Evolutionary conservation across 2,329 filamentous ascomycete genomes (phyloP).

Genomic region (Venturia asperata): DNA sequence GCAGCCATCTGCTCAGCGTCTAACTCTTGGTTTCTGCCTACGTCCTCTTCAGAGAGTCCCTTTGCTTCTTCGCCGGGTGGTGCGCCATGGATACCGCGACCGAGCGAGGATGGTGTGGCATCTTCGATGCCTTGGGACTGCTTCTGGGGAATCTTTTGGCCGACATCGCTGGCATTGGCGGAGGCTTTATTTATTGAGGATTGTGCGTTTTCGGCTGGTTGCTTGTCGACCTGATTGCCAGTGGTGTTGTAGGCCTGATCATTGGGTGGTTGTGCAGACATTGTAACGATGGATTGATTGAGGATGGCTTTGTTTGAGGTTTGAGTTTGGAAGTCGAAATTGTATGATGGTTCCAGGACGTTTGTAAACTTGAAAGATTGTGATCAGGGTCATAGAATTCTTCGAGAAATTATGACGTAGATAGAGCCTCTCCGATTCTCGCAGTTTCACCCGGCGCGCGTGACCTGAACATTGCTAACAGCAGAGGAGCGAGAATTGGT

Average conservation of each 20-base stretch:
- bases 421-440: background rate
- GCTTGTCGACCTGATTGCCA: conserved; percentile 40
- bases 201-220: conserved; percentile 34
- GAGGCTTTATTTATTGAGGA: conserved; percentile 28
- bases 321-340: background rate
- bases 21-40: conserved; percentile 40
- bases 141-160: conserved; percentile 34
- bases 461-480: background rate
- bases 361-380: conserved; percentile 7
- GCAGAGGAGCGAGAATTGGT: background rate
- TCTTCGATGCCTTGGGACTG: conserved; percentile 31
- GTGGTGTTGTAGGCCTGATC: conserved; percentile 41
- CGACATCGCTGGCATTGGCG: conserved; percentile 22
- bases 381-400: background rate
- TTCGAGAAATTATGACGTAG: background rate
- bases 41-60: conserved; percentile 34
- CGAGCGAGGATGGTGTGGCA: conserved; percentile 34
- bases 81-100: conserved; percentile 39
- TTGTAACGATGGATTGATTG: background rate
- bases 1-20: conserved; percentile 44
- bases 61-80: conserved; percentile 38
- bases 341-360: background rate
- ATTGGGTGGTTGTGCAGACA: conserved; percentile 34
- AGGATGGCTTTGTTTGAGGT: background rate
- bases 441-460: background rate